Evolutionary conservation across 2,329 filamentous ascomycete genomes (phyloP), one percentile per base, ranked within the genome.

Genomic region (Fusarium mundagurra): DNA sequence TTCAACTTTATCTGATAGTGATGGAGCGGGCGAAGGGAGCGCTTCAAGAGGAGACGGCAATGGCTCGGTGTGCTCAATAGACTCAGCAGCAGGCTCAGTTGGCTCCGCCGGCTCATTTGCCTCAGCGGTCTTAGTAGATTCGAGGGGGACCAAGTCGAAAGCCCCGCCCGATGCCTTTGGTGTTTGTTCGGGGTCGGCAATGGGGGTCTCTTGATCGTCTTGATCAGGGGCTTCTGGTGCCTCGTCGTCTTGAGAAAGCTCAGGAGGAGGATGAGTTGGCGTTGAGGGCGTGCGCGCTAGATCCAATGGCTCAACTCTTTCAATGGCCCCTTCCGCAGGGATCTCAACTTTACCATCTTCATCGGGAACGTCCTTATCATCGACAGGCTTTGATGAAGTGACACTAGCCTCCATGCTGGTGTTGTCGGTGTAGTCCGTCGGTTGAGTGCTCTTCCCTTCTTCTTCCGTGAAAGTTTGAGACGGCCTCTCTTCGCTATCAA

Each of bases 251-350:
- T 55, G 71, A 12, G 44, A 53, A 18, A 70, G 60, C 38, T 73
- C 71, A 22, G 64, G 51, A n/a, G 59, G 45, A 29, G 66, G 29
- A 29, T 76, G 67, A 31, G 80, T 78, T 8, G 76, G 58, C 6
- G 77, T 73, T 7, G 73, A 72, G 8, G 82, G 81, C 2, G 83
- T 82, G 55, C 77, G 79, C 11, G 87, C 87, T 22, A 89, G 79
- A 67, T 90, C 88, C 10, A 89, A 77, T 6, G 86, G 85, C 54
- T 88, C 86, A 3, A 88, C 84, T 64, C 85, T 82, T 27, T 87
- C 86, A 6, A 87, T 80, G n/a, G 80, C 80, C 7, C 75, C 80
- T 54, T 84, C 82, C 8, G 79, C 77, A 11, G 80, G 68, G 12
- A 81, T 69, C 9, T 78, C 67, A 14, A 78, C 65, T 36, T 84